phyloP scores from a whole-genome alignment of 306 rosid genomes.

The Lablab purpureus region DNA sequence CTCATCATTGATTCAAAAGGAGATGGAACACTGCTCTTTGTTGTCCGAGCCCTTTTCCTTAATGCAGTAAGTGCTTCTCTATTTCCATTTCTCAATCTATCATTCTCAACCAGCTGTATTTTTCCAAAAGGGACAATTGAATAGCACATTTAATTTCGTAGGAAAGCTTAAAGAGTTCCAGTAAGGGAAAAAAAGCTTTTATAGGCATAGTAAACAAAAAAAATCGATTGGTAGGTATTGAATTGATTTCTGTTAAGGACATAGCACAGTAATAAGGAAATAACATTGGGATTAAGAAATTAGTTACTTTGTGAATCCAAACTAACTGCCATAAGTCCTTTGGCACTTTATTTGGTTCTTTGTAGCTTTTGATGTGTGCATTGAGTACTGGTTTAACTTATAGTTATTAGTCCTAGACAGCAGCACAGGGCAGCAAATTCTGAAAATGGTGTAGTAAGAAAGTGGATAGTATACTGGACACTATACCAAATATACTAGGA shows the following conservation, averaged over 20 bases:
- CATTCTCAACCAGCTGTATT: constrained; percentile 79
- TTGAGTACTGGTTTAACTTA: neutral
- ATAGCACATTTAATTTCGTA: constrained; percentile 27
- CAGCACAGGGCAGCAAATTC: neutral
- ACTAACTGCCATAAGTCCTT: neutral
- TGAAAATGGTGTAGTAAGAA: neutral
- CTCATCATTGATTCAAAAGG: constrained; percentile 89
- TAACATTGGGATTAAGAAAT: neutral
- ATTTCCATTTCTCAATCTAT: constrained; percentile 84
- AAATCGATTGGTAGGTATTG: constrained; percentile 5
- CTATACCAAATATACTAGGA: neutral
- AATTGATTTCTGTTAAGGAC: neutral
- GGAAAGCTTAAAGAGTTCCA: constrained; percentile 17
- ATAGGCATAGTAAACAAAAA: constrained; percentile 5
- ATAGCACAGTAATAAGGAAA: constrained; percentile 1
- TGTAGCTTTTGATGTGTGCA: neutral
- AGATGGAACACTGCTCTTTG: constrained; percentile 80
- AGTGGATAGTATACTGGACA: neutral
- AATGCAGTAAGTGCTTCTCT: constrained; percentile 91
- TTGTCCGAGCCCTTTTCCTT: constrained; percentile 84
- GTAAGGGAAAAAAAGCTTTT: constrained; percentile 9
- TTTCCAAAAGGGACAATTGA: constrained; percentile 22
- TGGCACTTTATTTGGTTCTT: neutral
- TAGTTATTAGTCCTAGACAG: neutral
- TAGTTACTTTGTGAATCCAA: constrained; percentile 17